Conservation (phyloP, 495 filamentous ascomycete species). For the Rusavskia elegans region DNA sequence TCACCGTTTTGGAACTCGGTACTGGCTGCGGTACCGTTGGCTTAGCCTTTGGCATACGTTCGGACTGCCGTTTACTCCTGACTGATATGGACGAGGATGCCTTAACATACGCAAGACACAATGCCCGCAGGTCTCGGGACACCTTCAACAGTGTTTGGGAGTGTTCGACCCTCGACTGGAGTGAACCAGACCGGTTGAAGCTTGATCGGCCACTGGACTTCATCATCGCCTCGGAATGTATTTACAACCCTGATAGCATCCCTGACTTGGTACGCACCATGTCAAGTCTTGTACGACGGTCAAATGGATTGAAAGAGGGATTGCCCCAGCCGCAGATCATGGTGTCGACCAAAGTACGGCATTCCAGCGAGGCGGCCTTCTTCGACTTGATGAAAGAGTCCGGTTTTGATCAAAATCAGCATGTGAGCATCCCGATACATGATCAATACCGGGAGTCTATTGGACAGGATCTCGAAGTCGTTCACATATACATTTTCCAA, state of each 20-base stretch:
- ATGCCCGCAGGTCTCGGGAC: slow-evolving; percentile 18
- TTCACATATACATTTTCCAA: slow-evolving; percentile 1
- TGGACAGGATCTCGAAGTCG: slow-evolving; percentile 17
- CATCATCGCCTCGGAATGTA: slow-evolving; percentile 79
- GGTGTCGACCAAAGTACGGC: slow-evolving; percentile 69
- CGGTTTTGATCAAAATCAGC: slow-evolving; percentile 33
- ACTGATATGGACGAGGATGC: slow-evolving; percentile 64
- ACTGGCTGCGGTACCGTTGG: slow-evolving; percentile 78
- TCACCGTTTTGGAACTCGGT: slow-evolving; percentile 62
- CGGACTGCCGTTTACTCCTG: slow-evolving; percentile 42
- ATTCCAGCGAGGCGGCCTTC: slow-evolving; percentile 65
- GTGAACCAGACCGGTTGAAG: slow-evolving; percentile 17
- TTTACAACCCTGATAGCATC: slow-evolving; percentile 77
- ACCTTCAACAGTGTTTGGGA: background rate
- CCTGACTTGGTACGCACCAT: slow-evolving; percentile 62
- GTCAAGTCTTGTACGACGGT: slow-evolving; percentile 26
- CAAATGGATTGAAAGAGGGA: slow-evolving; percentile 4
- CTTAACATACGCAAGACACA: slow-evolving; percentile 33
- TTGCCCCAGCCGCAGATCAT: slow-evolving; percentile 44
- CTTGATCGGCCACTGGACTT: slow-evolving; percentile 41
- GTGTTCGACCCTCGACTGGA: slow-evolving; percentile 51
- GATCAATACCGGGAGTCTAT: slow-evolving; percentile 27
- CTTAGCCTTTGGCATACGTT: slow-evolving; percentile 46
- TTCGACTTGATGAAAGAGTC: slow-evolving; percentile 57
- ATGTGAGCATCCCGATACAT: slow-evolving; percentile 35